Evolutionary conservation across 2,329 filamentous ascomycete species (phyloP).

Genomic region (Huntiella savannae): DNA sequence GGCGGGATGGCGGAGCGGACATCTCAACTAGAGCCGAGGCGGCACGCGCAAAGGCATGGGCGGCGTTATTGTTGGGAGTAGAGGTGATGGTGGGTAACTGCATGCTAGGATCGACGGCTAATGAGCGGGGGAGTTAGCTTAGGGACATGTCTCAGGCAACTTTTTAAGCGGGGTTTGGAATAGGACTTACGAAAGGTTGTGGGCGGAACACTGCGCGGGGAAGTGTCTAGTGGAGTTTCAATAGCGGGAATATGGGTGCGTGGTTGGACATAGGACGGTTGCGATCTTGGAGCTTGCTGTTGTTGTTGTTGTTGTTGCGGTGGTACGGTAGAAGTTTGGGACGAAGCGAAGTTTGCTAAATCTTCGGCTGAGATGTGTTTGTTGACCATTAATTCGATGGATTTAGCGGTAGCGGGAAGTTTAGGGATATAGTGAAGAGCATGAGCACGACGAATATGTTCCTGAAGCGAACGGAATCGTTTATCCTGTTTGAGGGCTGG

Average conservation of each 20-base stretch:
- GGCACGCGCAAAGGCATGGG: conserved; percentile 53
- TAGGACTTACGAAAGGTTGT: too few species aligned
- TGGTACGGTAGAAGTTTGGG: conserved; percentile 17
- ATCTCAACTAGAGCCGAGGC: too few species aligned
- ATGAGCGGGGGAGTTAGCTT: background rate
- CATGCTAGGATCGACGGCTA: conserved; percentile 17
- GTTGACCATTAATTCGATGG: conserved; percentile 91
- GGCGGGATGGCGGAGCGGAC: too few species aligned
- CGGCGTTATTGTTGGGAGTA: conserved; percentile 60
- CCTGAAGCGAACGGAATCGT: conserved; percentile 95
- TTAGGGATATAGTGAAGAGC: conserved; percentile 95
- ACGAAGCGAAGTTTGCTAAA: conserved; percentile 18
- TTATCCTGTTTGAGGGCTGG: conserved; percentile 47
- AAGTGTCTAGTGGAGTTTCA: conserved; percentile 1
- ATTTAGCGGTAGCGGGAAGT: conserved; percentile 93
- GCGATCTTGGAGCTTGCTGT: background rate
- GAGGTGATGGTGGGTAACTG: background rate
- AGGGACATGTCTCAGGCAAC: conserved; percentile 3
- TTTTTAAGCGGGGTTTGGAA: too few species aligned
- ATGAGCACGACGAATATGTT: conserved; percentile 94
- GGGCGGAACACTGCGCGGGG: too few species aligned
- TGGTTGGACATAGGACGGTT: conserved; percentile 12
- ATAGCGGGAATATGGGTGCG: conserved; percentile 10
- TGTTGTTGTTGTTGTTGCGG: background rate
- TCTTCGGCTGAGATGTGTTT: conserved; percentile 26